Base-by-base conservation (phyloP, 345 rosid genomes). In the Sisymbrium irio region DNA sequence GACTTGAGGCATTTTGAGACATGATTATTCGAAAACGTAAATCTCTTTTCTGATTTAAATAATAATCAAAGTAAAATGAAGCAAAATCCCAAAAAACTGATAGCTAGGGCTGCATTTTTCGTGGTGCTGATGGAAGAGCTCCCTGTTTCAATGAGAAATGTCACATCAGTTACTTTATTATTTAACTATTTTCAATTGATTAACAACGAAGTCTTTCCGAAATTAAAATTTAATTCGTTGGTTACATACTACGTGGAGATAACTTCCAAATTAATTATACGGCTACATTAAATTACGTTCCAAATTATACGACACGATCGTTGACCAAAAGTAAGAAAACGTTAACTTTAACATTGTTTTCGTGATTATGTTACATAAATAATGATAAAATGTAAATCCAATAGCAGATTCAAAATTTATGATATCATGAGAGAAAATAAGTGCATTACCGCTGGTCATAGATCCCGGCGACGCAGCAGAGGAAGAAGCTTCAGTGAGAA, bases 121-220 rank as follows among this genome's bases (percentile, higher is more conserved):
- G 45, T 25, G 61, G 39, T 64, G 55, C 37, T 40, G 22, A 2
- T 30, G 10, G 71, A 70, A 3, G 42, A 59, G 68, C 51, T 70
- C 71, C 37, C 79, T 70, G 76, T 28, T 77, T 70, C 67, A 70
- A 18, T n/a, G 9, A 58, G 19, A 70, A 14, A 22, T 8, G 19
- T 45, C 69, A 40, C 54, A 40, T 41, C 12, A 32, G 17, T 30
- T 15, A 67, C 58, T 62, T 51, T 14, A 36, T 35, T 36, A 37
- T n/a, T n/a, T n/a, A 35, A 45, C 35, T 25, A 10, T 15, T 35
- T 37, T 32, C 0, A 50, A 28, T 15, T 30, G 27, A 45, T 13
- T 8, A 35, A 35, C 9, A 20, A 1, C 27, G 19, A 32, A 49
- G 33, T 57, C 41, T 15, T 33, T 33, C 25, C 13, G 13, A 57